Evolutionary conservation across 2,329 filamentous ascomycete genomes (phyloP).

Genomic region (Cercospora zeina): DNA sequence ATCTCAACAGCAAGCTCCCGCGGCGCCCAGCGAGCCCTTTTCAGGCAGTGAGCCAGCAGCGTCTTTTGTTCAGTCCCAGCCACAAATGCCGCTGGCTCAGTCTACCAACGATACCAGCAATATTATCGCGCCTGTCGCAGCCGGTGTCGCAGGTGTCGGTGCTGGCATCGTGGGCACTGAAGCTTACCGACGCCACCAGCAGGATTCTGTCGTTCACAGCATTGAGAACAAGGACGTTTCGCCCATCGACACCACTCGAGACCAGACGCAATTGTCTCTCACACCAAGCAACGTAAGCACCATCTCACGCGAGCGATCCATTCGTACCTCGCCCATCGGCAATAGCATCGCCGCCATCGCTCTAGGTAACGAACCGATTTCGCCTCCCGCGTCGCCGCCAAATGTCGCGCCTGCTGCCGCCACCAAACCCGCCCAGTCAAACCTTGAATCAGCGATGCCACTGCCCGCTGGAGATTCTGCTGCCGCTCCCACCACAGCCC

Average conservation of each 20-base stretch:
- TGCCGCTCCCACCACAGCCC: neutral
- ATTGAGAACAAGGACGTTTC: slow-evolving; percentile 10
- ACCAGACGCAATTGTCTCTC: neutral
- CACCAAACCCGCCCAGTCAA: neutral
- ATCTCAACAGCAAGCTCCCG: slow-evolving; percentile 21
- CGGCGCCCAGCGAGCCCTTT: slow-evolving; percentile 29
- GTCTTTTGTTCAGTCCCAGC: slow-evolving; percentile 11
- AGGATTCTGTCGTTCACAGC: slow-evolving; percentile 19
- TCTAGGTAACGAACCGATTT: slow-evolving; percentile 3
- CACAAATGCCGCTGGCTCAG: slow-evolving; percentile 22
- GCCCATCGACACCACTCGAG: neutral
- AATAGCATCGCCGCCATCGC: slow-evolving; percentile 16
- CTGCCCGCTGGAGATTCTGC: neutral
- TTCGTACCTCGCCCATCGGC: slow-evolving; percentile 8
- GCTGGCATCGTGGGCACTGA: slow-evolving; percentile 41
- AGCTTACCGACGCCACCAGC: slow-evolving; percentile 31
- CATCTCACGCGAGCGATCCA: slow-evolving; percentile 13
- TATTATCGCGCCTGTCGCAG: slow-evolving; percentile 57
- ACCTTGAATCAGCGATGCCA: neutral
- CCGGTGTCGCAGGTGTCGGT: slow-evolving; percentile 45
- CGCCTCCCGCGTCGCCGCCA: neutral
- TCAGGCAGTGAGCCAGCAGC: slow-evolving; percentile 31
- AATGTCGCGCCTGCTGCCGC: neutral
- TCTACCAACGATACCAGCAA: slow-evolving; percentile 46
- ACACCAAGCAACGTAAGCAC: slow-evolving; percentile 12